Base-by-base conservation (phyloP, 2,329 filamentous ascomycete genomes). In the Curvularia eragrostidis region DNA sequence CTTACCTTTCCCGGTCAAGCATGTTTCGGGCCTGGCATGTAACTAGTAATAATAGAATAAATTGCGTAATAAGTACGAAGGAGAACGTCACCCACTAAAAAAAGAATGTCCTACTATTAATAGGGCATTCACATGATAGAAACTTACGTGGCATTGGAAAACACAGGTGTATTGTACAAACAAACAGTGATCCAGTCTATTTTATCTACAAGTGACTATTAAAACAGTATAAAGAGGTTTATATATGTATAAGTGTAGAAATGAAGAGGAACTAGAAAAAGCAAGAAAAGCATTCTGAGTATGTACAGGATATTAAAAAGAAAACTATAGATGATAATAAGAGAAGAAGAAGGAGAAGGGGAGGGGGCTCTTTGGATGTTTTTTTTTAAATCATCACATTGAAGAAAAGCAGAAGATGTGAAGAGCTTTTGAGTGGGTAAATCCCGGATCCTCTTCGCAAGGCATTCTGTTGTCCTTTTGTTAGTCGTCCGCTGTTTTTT, bases 371-470 rank as follows among this genome's bases (percentile, higher is more conserved):
- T 34, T 49, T 34, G 26, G 18, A 23, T 51, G n/a, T 10, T 12
- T 32, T 32, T 10, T 12, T 32, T 32, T 12, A 24, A 23, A 18
- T 48, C 47, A 38, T 62, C 34, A 43, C 48, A 43, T 43, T 41
- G 32, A 24, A 15, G 7, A 30, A 15, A 23, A 38, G 54, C 55
- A 55, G 32, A 55, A 44, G 55, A 50, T 28, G 44, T 39, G n/a
- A 59, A 48, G 21, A 52, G 62, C 58, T 13, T 30, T 30, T 74
- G 68, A 74, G 72, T 71, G 73, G 73, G 74, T 75, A 76, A 76
- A 76, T 75, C 73, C 72, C 68, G 71, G 65, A 69, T 66, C 62
- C 53, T 61, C 15, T 32, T 48, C 39, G 42, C 54, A 43, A 28
- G 21, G 52, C 57, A 59, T 56, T 51, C 57, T 49, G 57, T 49